Evolutionary conservation across 2,329 filamentous ascomycete species (phyloP).

Genomic region (Teratosphaeria nubilosa): DNA sequence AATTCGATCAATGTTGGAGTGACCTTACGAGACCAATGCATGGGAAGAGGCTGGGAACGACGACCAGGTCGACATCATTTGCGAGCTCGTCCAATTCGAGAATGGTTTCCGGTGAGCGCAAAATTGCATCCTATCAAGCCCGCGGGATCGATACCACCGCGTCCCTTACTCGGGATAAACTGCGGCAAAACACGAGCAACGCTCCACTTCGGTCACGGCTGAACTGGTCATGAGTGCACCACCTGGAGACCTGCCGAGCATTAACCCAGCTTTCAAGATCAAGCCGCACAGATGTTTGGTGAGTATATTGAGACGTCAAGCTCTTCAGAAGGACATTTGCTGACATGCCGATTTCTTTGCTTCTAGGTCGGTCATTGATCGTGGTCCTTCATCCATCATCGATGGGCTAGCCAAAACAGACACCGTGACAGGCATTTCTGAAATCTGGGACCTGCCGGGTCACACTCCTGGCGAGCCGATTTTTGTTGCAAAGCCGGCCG

Average conservation of each 20-base stretch:
- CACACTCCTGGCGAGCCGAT: slow-evolving; percentile 62
- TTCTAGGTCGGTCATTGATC: slow-evolving; percentile 31
- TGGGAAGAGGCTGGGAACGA: slow-evolving; percentile 49
- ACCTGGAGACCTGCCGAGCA: slow-evolving; percentile 54
- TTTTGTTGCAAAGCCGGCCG: slow-evolving; percentile 48
- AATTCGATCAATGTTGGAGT: slow-evolving; percentile 50
- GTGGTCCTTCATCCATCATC: slow-evolving; percentile 49
- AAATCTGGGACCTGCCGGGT: slow-evolving; percentile 48
- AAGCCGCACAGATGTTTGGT: slow-evolving; percentile 49
- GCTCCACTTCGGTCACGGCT: neutral
- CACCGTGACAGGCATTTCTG: slow-evolving; percentile 39
- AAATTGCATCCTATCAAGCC: neutral
- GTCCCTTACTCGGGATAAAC: slow-evolving; percentile 26
- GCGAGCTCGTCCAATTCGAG: slow-evolving; percentile 56
- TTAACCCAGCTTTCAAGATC: slow-evolving; percentile 49
- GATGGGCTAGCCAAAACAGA: slow-evolving; percentile 60
- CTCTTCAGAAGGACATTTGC: neutral
- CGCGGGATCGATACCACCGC: slow-evolving; percentile 21
- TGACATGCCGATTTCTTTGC: neutral
- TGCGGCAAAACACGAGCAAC: neutral
- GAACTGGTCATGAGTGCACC: neutral
- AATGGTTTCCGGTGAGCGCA: slow-evolving; percentile 38
- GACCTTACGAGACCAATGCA: slow-evolving; percentile 53
- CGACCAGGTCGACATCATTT: slow-evolving; percentile 45
- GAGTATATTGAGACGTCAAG: slow-evolving; percentile 12